phyloP scores from a whole-genome alignment of 2,329 filamentous ascomycete genomes.

The Xylariomycetidae sp. region DNA sequence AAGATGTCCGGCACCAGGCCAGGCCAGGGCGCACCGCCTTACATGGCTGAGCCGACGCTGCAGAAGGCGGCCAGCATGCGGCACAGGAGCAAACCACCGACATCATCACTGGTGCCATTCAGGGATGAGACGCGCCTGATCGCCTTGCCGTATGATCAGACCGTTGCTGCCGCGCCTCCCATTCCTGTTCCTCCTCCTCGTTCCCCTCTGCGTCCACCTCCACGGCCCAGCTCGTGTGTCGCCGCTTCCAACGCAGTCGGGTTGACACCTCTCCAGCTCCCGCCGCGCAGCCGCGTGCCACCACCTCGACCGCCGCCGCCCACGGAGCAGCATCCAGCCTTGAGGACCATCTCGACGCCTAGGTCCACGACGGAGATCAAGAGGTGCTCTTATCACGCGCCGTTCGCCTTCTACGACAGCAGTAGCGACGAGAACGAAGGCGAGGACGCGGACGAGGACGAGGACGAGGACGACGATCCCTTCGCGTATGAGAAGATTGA shows the following conservation, averaged over 20 bases:
- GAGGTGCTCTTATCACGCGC: slow-evolving; percentile 49
- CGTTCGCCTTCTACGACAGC: slow-evolving; percentile 31
- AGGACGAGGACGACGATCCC: slow-evolving; percentile 30
- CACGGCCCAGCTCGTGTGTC: slow-evolving; percentile 20
- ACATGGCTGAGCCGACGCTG: not conserved
- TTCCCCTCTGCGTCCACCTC: slow-evolving; percentile 29
- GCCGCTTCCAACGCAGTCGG: slow-evolving; percentile 10
- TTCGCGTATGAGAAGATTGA: slow-evolving; percentile 23
- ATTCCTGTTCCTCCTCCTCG: slow-evolving; percentile 44
- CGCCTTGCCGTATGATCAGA: slow-evolving; percentile 56
- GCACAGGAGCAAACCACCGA: slow-evolving; percentile 31
- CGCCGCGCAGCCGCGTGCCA: slow-evolving; percentile 25
- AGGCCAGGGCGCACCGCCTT: not conserved
- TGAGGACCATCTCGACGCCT: slow-evolving; percentile 32
- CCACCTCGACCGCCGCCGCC: slow-evolving; percentile 36
- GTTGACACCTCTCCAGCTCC: slow-evolving; percentile 1
- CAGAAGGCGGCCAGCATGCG: slow-evolving; percentile 29
- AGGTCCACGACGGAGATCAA: slow-evolving; percentile 37
- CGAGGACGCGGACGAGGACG: slow-evolving; percentile 30
- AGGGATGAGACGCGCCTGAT: slow-evolving; percentile 46
- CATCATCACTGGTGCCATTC: slow-evolving; percentile 32
- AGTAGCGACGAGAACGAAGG: slow-evolving; percentile 10
- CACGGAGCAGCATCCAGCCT: slow-evolving; percentile 47
- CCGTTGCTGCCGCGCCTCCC: slow-evolving; percentile 50
- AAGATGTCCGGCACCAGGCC: not conserved